Conservation (phyloP, 2,329 filamentous ascomycete genomes). For the Sporothrix brunneoviolacea region DNA sequence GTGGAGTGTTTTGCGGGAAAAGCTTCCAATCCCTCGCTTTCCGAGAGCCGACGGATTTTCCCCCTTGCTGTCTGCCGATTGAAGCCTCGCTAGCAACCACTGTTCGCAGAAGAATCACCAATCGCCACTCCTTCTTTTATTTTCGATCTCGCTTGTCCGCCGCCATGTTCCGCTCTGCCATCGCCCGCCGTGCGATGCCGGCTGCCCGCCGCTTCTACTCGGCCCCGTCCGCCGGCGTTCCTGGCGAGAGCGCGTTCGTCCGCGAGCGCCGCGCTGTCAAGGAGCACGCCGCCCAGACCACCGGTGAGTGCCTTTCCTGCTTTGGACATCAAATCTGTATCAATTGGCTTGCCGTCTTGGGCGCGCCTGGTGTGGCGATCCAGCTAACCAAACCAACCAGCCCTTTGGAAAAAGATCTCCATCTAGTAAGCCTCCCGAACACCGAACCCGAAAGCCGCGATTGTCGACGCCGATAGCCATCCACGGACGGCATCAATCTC, state of each 20-base stretch:
- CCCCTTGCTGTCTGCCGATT: background rate
- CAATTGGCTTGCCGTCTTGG: background rate
- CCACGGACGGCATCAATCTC: no score
- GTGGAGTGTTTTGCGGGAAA: conserved; percentile 16
- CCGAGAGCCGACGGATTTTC: conserved; percentile 15
- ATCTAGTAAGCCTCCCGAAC: conserved; percentile 65
- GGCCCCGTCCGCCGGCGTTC: conserved; percentile 10
- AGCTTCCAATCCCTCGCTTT: conserved; percentile 11
- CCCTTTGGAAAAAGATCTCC: conserved; percentile 92
- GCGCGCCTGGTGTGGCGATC: background rate
- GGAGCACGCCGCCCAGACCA: conserved; percentile 78
- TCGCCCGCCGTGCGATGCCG: conserved; percentile 15
- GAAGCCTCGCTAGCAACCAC: background rate
- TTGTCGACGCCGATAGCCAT: no score
- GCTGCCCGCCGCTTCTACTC: conserved; percentile 19
- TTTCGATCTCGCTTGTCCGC: background rate
- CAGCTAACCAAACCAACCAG: conserved; percentile 44
- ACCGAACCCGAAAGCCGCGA: background rate
- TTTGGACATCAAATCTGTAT: no score
- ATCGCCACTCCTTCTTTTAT: background rate
- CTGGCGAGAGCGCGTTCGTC: conserved; percentile 81
- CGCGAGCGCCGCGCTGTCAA: conserved; percentile 85
- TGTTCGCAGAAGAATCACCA: background rate
- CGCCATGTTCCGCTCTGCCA: conserved; percentile 18
- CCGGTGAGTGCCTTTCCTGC: conserved; percentile 54